Conservation (phyloP, 495 filamentous ascomycete genomes). For the Durotheca rogersii region DNA sequence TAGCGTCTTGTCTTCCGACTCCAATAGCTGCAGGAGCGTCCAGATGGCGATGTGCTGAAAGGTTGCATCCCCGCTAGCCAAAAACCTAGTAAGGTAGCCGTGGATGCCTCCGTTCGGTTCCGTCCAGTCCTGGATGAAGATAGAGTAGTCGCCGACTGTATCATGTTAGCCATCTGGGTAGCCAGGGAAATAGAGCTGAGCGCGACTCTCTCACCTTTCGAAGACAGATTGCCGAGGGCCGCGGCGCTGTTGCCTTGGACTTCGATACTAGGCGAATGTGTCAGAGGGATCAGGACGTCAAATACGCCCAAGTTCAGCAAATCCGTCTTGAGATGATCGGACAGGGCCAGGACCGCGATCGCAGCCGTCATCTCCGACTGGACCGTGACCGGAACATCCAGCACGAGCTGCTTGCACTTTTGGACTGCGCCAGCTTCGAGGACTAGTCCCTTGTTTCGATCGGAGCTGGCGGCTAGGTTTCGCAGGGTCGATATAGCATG, state of each 20-base stretch:
- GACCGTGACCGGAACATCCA: constrained; percentile 89
- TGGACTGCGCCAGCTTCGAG: constrained; percentile 95
- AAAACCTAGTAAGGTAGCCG: constrained; percentile 88
- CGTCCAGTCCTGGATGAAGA: constrained; percentile 91
- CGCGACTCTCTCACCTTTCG: constrained; percentile 72
- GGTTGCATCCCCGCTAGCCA: constrained; percentile 90
- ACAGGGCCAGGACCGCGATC: constrained; percentile 94
- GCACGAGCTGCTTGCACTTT: constrained; percentile 95
- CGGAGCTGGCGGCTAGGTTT: constrained; percentile 93
- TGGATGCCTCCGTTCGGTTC: constrained; percentile 93
- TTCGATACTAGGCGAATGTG: constrained; percentile 92
- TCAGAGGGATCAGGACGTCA: constrained; percentile 93
- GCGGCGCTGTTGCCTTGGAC: constrained; percentile 98
- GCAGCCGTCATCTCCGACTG: constrained; percentile 99
- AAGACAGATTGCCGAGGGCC: constrained; percentile 90
- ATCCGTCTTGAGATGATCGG: constrained; percentile 91
- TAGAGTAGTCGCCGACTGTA: constrained; percentile 90
- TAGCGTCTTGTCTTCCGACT: constrained; percentile 86
- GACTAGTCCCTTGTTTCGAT: constrained; percentile 94
- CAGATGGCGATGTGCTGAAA: constrained; percentile 99
- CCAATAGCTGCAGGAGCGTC: constrained; percentile 92
- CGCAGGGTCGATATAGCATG: constrained; percentile 96
- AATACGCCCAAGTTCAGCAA: constrained; percentile 93
- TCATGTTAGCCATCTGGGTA: constrained; percentile 24
- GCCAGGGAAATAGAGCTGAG: constrained; percentile 2